These are phyloP conservation scores for Helianthus tuberosus DNA, from an alignment of 129 eudicot genomes.

Conservation along the genomic window DNA sequence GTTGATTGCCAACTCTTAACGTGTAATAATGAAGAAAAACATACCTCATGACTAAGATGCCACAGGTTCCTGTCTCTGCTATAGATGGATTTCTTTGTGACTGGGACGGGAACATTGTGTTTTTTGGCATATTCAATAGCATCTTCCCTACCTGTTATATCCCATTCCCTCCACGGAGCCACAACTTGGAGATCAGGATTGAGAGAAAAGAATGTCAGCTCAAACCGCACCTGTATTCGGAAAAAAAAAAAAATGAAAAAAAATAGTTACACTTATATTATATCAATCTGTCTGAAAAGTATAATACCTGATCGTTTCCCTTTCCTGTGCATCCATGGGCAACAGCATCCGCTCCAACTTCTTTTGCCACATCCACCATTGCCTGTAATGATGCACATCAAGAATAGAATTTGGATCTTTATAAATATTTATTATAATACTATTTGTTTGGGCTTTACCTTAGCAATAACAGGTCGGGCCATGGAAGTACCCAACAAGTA, in stretches of 20 bases:
- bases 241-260: neutral
- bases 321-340: conserved; percentile 98
- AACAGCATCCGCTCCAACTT: conserved; percentile 99
- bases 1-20: neutral
- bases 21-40: neutral
- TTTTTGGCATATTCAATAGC: conserved; percentile 96
- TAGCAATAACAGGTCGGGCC: conserved; percentile 99
- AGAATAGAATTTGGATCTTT: neutral
- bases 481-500: conserved; percentile 97
- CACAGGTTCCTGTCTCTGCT: conserved; percentile 97
- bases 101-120: conserved; percentile 93
- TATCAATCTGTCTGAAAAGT: conserved; percentile 1
- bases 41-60: conserved; percentile 99
- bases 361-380: conserved; percentile 98
- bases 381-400: conserved; percentile 47
- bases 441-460: conserved; percentile 46
- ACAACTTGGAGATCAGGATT: conserved; percentile 96
- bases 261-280: neutral
- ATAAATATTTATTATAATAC: neutral
- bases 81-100: conserved; percentile 93
- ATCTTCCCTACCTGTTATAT: conserved; percentile 94
- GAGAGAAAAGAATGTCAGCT: conserved; percentile 93
- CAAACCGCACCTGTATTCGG: conserved; percentile 78
- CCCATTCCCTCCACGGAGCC: conserved; percentile 99
- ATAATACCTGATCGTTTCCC: conserved; percentile 92